Base-by-base conservation (phyloP, 257 asterid species). In the Coffea eugenioides region DNA sequence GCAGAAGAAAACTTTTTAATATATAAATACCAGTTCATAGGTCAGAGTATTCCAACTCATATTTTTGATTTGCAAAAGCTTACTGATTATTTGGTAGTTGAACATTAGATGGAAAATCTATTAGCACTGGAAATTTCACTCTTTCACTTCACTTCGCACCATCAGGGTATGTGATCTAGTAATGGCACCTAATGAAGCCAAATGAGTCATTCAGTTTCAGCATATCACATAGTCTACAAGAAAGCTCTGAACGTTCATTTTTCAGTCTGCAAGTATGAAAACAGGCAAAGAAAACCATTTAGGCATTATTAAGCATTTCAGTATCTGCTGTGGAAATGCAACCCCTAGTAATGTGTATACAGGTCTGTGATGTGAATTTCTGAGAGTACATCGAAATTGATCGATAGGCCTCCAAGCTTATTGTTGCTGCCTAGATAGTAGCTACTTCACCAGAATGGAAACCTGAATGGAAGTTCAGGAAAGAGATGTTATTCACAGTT, bases 401-500 rank as follows among this genome's bases (percentile, higher is more conserved):
- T 52, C 57, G 0, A 18, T 18, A 57, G 15, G 12, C 34, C 3
- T 6, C 25, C n/a, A 18, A 41, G 7, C 69, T 64, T 64, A 4
- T 25, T 64, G 8, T 54, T 10, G 36, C 39, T 4, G 25, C 16
- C 43, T 39, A 39, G 43, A 3, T 39, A 39, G 16, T 4, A 11
- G 25, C 69, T n/a, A 21, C 57, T 75, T 67, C 81, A 39, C 75
- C 83, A 80, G 80, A 71, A 77, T 70, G 88, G 69, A 85, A 73
- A 54, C 88, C 90, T 10, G 98, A 92, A 81, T 84, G 83, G 87
- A 95, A 93, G 79, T 89, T 92, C 76, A 77, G 27, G 86, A 95
- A 62, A 48, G 90, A 80, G 75, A 95, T 71, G 77, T 93, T 91
- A 79, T 89, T 92, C 34, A 95, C 99, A 59, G 98, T 95, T 1